Percentiles rank a stretch among this genome's conserved stretches.
phyloP scores from a whole-genome alignment of 768 basidiomycete genomes.

The Russula virescens region DNA sequence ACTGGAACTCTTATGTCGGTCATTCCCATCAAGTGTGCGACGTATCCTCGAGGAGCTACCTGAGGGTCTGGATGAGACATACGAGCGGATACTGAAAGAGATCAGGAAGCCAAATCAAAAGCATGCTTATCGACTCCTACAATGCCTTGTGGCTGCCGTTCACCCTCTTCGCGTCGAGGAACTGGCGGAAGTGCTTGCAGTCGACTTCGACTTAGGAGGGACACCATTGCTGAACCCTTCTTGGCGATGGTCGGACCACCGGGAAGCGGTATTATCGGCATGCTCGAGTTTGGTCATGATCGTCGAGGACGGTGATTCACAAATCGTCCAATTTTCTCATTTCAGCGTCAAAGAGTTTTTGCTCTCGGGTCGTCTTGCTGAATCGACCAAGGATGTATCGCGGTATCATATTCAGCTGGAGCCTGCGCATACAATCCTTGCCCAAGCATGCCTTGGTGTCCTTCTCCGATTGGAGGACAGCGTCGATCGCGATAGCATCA shows the following conservation, averaged over 20 bases:
- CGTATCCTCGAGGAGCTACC: neutral
- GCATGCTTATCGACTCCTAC: neutral
- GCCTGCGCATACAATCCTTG: neutral
- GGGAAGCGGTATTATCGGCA: neutral
- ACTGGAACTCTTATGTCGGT: neutral
- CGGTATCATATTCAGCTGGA: neutral
- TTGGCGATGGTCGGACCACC: neutral
- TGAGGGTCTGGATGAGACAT: neutral
- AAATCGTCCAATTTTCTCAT: neutral
- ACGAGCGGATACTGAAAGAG: neutral
- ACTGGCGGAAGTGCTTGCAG: neutral
- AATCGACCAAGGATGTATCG: neutral
- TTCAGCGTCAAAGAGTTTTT: constrained; percentile 1
- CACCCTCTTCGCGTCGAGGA: neutral
- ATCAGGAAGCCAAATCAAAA: neutral
- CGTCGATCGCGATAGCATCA: neutral
- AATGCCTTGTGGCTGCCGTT: neutral
- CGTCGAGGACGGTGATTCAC: neutral
- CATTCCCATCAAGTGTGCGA: neutral
- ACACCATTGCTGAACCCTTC: neutral
- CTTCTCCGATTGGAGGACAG: neutral
- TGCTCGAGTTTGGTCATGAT: neutral
- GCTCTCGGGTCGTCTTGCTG: neutral
- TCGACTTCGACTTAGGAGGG: neutral
- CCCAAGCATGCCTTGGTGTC: neutral